Conservation (phyloP, 352 stramenopile species). For the Phytopythium cucurbitacearum region DNA sequence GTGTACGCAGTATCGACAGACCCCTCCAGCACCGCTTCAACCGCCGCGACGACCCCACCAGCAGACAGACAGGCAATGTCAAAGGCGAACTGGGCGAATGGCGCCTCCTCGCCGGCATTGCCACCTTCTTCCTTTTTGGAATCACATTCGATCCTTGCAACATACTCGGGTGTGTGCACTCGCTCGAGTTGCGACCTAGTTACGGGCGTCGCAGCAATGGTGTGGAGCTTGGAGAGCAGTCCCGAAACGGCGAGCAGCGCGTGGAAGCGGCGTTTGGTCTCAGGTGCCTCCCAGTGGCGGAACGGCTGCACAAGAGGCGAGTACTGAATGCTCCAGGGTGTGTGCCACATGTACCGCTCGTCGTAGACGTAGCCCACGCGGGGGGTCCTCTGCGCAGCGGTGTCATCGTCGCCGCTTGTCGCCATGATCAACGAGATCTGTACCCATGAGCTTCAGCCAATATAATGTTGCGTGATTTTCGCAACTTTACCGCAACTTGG, state of each 20-base stretch:
- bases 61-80: constrained; percentile 72
- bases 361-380: constrained; percentile 80
- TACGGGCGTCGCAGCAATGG: constrained; percentile 40
- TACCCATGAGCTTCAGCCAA: too few species aligned
- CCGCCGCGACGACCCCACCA: constrained; percentile 55
- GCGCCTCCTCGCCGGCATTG: constrained; percentile 64
- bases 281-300: constrained; percentile 71
- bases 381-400: not conserved
- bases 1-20: constrained; percentile 46
- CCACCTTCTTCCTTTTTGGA: constrained; percentile 55
- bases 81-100: constrained; percentile 66
- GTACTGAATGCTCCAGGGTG: constrained; percentile 46
- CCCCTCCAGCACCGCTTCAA: constrained; percentile 49
- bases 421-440: too few species aligned
- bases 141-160: constrained; percentile 42
- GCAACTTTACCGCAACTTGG: too few species aligned
- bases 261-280: constrained; percentile 83
- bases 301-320: constrained; percentile 54
- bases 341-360: constrained; percentile 79
- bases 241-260: constrained; percentile 69
- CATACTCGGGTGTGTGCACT: constrained; percentile 58
- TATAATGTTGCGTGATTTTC: too few species aligned
- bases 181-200: constrained; percentile 40
- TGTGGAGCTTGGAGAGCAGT: constrained; percentile 34
- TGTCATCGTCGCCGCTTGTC: not conserved